Conservation (phyloP, 371 early-diverging fungal species). For the Actinomucor elegans region DNA sequence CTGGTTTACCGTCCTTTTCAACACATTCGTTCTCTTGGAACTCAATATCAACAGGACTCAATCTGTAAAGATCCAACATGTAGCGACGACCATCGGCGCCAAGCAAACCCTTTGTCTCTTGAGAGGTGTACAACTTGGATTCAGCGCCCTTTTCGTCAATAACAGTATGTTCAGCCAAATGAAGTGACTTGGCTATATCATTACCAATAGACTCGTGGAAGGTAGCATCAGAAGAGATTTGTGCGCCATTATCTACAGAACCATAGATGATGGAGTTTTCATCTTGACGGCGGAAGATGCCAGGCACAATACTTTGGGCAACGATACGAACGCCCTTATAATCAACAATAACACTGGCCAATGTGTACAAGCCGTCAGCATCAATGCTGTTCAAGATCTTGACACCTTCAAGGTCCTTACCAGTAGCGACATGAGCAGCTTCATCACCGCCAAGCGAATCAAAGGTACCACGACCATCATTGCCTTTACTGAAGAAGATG, state of each 20-base stretch:
- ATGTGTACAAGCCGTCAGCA: conserved; percentile 73
- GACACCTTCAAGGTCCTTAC: conserved; percentile 93
- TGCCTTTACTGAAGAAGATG: conserved; percentile 92
- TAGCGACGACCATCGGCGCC: conserved; percentile 92
- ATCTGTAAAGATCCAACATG: conserved; percentile 87
- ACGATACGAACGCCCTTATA: conserved; percentile 89
- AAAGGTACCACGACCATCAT: conserved; percentile 85
- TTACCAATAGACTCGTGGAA: conserved; percentile 77
- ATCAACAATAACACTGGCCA: conserved; percentile 90
- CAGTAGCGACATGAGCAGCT: conserved; percentile 91
- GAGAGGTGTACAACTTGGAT: conserved; percentile 72
- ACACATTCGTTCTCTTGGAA: conserved; percentile 78
- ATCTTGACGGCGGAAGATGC: conserved; percentile 77
- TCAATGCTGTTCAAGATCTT: conserved; percentile 76
- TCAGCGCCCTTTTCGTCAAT: conserved; percentile 65
- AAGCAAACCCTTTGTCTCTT: conserved; percentile 90
- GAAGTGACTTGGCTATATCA: conserved; percentile 75
- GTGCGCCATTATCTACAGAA: conserved; percentile 80
- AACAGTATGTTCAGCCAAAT: conserved; percentile 77
- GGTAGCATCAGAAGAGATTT: conserved; percentile 63
- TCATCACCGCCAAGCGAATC: conserved; percentile 85
- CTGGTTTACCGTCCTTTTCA: conserved; percentile 49
- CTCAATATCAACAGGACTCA: conserved; percentile 87
- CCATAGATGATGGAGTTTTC: conserved; percentile 87
- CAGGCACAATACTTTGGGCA: conserved; percentile 93